Percentiles rank a stretch among this genome's conserved stretches.
Evolutionary conservation across 495 filamentous ascomycete species (phyloP).

Genomic region (Aspergillus ostianus): DNA sequence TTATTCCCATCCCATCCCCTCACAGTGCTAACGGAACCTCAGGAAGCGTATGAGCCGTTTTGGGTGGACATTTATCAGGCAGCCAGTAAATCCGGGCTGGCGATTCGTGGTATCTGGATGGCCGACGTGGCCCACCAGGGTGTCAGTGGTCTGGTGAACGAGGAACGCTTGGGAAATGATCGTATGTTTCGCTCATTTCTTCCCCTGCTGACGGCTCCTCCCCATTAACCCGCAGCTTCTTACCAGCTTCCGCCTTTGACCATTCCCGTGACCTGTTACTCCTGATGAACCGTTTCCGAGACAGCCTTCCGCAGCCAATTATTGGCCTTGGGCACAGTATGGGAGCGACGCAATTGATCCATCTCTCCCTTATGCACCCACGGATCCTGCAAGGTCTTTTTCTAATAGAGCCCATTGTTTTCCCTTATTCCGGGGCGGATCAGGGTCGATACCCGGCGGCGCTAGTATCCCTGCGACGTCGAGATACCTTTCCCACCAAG

Average conservation of each 20-base stretch:
- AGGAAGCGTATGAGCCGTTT: not conserved
- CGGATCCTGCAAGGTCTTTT: not conserved
- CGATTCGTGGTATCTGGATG: not conserved
- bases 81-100: not conserved
- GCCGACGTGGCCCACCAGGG: not conserved
- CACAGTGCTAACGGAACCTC: not conserved
- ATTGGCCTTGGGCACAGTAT: not conserved
- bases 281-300: not conserved
- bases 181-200: not conserved
- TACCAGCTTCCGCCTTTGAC: not conserved
- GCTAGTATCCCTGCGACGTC: not conserved
- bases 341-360: not conserved
- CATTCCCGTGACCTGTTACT: not conserved
- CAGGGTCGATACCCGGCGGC: not conserved
- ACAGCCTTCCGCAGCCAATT: not conserved
- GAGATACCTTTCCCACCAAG: not conserved
- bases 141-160: not conserved
- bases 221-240: too few relatives aligned
- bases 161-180: not conserved
- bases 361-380: not conserved
- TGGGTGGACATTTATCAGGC: not conserved
- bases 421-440: not conserved
- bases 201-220: too few relatives aligned
- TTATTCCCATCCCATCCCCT: not conserved
- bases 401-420: not conserved